Base-by-base conservation (phyloP, 768 basidiomycete species). In the Agaricus sinodeliciosus region DNA sequence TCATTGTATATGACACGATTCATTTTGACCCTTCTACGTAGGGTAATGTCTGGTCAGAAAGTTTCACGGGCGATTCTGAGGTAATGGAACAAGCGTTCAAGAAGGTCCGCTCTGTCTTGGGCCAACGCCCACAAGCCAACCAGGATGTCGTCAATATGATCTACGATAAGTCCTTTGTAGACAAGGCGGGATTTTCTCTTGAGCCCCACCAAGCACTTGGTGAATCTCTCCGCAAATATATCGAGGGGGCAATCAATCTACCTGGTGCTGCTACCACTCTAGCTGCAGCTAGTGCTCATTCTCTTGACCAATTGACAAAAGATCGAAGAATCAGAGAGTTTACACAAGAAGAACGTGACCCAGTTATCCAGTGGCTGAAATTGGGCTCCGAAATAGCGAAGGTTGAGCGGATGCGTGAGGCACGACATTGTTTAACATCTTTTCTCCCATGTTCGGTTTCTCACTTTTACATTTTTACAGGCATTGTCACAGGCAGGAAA, bases 241-340 rank as follows among this genome's bases (percentile, higher is more conserved):
- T 67, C 12, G 56, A 62, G 18, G 36, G 22, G 7, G 45, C 51
- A 9, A 52, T 64, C 26, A 39, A 46, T 36, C 54, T 57, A 9
- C 56, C 59, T 2, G 31, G 40, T 5, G 60, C 62, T 39, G 60
- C 64, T n/a, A 39, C 58, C 16, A 47, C 58, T 26, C 56, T 67
- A 3, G 59, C 63, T 9, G 43, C 58, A 9, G 43, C 59, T 18
- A 58, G 56, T 49, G 37, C 31, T 12, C n/a, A 15, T 19, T 48
- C 54, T 13, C 18, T 43, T 18, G 35, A 18, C 5, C 31, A 7
- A 4, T 25, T 53, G 47, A 68, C 67, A 43, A 69, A 66, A 43
- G 76, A 77, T 51, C 64, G 57, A 0, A 65, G 76, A 45, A 67
- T 77, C 16, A 69, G 76, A 9, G 71, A 72, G 48, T 72, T 65